These are phyloP conservation scores for Blepharisma undulans DNA, from an alignment of 169 alveolate genomes.

Conservation along the genomic window DNA sequence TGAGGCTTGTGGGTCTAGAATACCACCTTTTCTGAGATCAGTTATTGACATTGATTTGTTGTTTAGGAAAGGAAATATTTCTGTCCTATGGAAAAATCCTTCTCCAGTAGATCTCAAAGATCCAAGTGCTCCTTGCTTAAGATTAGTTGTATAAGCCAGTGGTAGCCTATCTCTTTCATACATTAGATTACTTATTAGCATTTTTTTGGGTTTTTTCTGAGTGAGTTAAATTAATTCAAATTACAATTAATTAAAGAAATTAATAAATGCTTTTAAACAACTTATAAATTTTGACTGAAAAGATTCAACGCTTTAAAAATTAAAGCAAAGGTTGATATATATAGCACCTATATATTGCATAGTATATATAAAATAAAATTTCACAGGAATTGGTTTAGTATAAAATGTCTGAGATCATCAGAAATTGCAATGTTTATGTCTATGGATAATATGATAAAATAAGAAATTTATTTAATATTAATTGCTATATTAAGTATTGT, in stretches of 20 bases:
- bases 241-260: background rate
- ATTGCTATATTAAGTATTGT: too few relatives aligned
- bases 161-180: background rate
- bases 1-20: background rate
- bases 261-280: too few relatives aligned
- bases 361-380: too few relatives aligned
- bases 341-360: too few relatives aligned
- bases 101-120: background rate
- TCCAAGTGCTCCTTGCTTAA: background rate
- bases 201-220: background rate
- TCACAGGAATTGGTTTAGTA: too few relatives aligned
- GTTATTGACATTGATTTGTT: background rate
- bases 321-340: too few relatives aligned
- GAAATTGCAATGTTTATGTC: too few relatives aligned
- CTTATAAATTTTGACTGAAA: too few relatives aligned
- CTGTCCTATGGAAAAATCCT: background rate
- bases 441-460: too few relatives aligned
- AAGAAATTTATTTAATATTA: too few relatives aligned
- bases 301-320: background rate
- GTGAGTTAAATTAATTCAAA: background rate
- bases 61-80: background rate
- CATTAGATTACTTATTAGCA: background rate
- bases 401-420: too few relatives aligned
- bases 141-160: background rate
- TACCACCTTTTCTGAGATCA: background rate